A percentile compares a stretch with the other conserved stretches of the same genome.
Conservation (phyloP, 2,329 filamentous ascomycete species). For the Paracoccidioides lutzii region DNA sequence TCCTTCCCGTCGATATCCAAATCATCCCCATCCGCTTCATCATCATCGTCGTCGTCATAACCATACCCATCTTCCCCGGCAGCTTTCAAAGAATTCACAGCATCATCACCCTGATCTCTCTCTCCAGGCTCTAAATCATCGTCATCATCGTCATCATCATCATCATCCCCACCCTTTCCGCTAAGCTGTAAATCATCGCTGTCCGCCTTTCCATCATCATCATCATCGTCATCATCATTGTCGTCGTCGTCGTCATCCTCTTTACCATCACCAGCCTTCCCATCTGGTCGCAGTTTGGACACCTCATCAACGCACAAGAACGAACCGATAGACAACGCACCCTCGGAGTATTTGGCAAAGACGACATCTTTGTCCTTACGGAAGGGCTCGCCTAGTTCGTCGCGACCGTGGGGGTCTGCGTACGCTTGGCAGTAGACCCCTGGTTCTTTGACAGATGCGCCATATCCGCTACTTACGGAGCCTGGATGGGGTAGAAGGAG, state of each 20-base stretch:
- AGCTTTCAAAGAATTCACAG: not conserved
- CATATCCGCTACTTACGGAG: conserved; percentile 1
- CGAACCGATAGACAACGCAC: conserved; percentile 5
- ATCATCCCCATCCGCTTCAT: not conserved
- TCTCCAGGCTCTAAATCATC: not conserved
- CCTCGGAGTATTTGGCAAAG: conserved; percentile 1
- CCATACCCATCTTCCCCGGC: not conserved
- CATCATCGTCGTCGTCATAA: not conserved
- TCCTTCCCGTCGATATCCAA: not conserved
- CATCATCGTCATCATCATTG: conserved; percentile 2
- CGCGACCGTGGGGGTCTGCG: conserved; percentile 7
- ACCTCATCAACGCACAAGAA: conserved; percentile 5
- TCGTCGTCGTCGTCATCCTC: not conserved
- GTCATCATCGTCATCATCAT: not conserved
- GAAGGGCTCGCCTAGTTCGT: conserved; percentile 7
- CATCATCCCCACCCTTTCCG: not conserved
- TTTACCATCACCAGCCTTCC: not conserved
- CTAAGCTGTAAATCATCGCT: not conserved
- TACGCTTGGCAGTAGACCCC: conserved; percentile 8
- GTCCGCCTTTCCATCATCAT: not conserved
- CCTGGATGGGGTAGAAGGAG: not conserved
- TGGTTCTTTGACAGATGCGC: conserved; percentile 5
- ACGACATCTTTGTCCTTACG: not conserved
- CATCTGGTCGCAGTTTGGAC: not conserved
- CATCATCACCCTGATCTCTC: not conserved